Conservation (phyloP, 1,139 yeast genomes). For the Suhomyces ambrosiae region DNA sequence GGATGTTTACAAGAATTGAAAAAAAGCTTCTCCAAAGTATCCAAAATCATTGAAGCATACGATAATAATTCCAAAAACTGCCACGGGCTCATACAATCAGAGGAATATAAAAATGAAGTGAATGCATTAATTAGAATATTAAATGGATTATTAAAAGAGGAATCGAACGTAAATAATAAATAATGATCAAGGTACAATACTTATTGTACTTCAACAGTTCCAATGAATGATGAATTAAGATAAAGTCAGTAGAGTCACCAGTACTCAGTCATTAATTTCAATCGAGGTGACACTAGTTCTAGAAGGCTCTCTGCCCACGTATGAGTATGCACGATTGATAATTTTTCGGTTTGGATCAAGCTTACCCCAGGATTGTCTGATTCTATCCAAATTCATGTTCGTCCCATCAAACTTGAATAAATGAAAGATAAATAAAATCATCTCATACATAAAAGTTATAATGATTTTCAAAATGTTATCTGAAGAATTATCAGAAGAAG, state of each 20-base stretch:
- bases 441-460: conserved; percentile 35
- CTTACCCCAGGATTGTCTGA: conserved; percentile 45
- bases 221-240: not conserved
- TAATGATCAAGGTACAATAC: conserved; percentile 1
- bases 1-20: conserved; percentile 12
- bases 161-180: conserved; percentile 2
- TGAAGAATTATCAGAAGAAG: not conserved
- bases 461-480: conserved; percentile 24
- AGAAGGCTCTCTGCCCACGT: conserved; percentile 37
- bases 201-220: not conserved
- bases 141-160: conserved; percentile 18
- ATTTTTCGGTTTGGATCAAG: conserved; percentile 48
- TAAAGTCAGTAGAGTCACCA: not conserved
- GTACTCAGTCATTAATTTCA: conserved; percentile 1
- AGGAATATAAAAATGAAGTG: conserved; percentile 23
- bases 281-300: conserved; percentile 17
- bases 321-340: conserved; percentile 40
- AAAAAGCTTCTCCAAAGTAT: conserved; percentile 12
- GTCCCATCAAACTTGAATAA: conserved; percentile 40
- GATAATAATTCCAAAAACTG: conserved; percentile 8
- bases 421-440: conserved; percentile 33
- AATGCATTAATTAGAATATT: conserved; percentile 24
- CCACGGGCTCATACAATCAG: conserved; percentile 13
- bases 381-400: conserved; percentile 48
- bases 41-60: conserved; percentile 10